Evolutionary conservation across 352 stramenopile genomes (phyloP), one percentile per base, ranked within the genome.

Genomic region (Globisporangium perplexum): DNA sequence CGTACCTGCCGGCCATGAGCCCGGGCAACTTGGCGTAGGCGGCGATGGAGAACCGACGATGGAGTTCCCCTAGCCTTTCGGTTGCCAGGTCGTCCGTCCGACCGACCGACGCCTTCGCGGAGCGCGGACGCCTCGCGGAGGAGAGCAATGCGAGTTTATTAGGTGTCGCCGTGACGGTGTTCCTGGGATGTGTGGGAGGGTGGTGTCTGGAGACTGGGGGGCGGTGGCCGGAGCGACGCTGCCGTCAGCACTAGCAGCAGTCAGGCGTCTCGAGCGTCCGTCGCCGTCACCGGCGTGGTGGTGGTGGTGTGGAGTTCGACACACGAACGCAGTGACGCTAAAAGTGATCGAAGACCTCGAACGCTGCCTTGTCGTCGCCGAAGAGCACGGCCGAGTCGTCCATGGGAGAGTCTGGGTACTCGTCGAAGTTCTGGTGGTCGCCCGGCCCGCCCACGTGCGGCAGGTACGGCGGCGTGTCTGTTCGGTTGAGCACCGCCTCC

Each of bases 371-470:
- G 59, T 97, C 89, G 54, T 94, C 81, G 23, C 82, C 79, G 53
- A 79, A 93, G 38, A 97, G 74, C 53, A 90, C 69, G 45, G 84
- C 71, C 35, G 81, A 83, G 60, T 93, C 77, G 57, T 95, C 87
- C 51, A 93, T 69, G 35, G 89, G 85, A 18, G 83, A 96, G 61
- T 97, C 89, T 3, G 90, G 89, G 66, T 98, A 98, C 63, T 88
- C 76, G 63, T 98, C 91, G 66, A 98, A 98, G 81, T 98, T 92
- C 65, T 86, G 82, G 56, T 96, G 91, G 53, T 98, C 91, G 2
- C 81, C 84, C 2, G 86, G 82, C 4, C 86, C 86, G 1, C 73
- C 67, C 22, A 97, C 76, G 23, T 85, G 77, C 15, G 91, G 91
- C 45, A 96, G 50, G 53, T 97, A 97, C 51, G 86, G 86, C 50